Evolutionary conservation across 192 early-diverging fungal species (phyloP).

Genomic region (Coemansia sp.): DNA sequence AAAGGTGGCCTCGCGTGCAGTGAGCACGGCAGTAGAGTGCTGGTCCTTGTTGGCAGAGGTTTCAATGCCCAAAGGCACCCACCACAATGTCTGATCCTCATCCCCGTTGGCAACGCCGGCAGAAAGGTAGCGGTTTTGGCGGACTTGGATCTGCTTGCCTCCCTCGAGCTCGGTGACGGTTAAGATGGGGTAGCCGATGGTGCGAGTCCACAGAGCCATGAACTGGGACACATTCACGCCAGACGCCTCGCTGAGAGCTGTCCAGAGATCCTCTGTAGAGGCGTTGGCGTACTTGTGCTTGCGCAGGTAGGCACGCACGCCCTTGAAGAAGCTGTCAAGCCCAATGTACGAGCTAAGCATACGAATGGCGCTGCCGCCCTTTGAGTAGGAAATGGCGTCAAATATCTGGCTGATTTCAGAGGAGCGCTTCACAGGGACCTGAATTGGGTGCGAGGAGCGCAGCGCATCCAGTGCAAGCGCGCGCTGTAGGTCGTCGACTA

Average conservation of each 20-base stretch:
- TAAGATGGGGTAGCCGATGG: slow-evolving; percentile 86
- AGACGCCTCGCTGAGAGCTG: slow-evolving; percentile 73
- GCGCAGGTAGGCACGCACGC: slow-evolving; percentile 76
- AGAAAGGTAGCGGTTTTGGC: slow-evolving; percentile 84
- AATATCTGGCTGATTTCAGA: slow-evolving; percentile 94
- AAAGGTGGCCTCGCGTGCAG: slow-evolving; percentile 48
- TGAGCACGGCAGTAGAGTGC: slow-evolving; percentile 40
- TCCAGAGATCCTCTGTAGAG: slow-evolving; percentile 88
- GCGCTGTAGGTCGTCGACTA: slow-evolving; percentile 74
- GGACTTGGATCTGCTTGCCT: slow-evolving; percentile 58
- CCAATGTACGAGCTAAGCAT: slow-evolving; percentile 85
- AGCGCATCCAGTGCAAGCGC: slow-evolving; percentile 82
- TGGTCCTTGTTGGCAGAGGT: slow-evolving; percentile 30
- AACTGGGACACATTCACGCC: slow-evolving; percentile 80
- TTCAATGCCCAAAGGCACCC: slow-evolving; percentile 77
- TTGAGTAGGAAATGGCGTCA: slow-evolving; percentile 89
- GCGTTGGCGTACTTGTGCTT: slow-evolving; percentile 86
- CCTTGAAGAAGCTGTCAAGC: slow-evolving; percentile 69
- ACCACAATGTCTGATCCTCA: slow-evolving; percentile 85
- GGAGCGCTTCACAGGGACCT: slow-evolving; percentile 83
- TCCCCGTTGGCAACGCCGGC: slow-evolving; percentile 70
- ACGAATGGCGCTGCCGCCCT: slow-evolving; percentile 93
- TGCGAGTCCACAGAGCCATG: slow-evolving; percentile 88
- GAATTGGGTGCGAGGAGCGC: slow-evolving; percentile 89
- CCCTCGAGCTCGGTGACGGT: slow-evolving; percentile 62